Evolutionary conservation across 2,329 filamentous ascomycete species (phyloP).

Genomic region (Talaromyces atroroseus): DNA sequence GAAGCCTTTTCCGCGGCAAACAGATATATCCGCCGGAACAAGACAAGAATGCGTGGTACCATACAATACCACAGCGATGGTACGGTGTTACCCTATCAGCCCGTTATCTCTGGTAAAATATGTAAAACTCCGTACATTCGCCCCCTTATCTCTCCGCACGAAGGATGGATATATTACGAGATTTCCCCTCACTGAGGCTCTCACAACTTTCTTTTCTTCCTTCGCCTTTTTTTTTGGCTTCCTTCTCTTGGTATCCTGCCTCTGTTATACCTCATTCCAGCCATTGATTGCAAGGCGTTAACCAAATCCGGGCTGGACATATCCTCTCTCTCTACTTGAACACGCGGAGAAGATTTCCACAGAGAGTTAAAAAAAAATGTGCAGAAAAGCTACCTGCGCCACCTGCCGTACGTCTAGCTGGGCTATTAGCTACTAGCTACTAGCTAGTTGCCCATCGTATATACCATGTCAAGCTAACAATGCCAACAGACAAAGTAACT

Average conservation of each 20-base stretch:
- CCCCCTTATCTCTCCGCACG: neutral
- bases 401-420: constrained; percentile 17
- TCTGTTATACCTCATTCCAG: neutral
- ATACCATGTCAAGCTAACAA: neutral
- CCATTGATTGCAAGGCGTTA: neutral
- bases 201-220: neutral
- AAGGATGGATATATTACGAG: neutral
- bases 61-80: neutral
- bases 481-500: constrained; percentile 15
- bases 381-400: constrained; percentile 15
- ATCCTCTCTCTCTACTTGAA: neutral
- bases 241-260: too few species aligned
- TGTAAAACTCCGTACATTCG: neutral
- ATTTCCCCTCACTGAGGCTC: neutral
- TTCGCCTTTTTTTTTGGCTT: neutral
- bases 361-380: constrained; percentile 15
- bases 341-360: neutral
- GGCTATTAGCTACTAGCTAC: too few species aligned
- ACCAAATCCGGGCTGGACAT: neutral
- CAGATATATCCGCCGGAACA: neutral
- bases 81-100: neutral
- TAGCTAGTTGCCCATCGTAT: neutral
- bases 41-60: neutral
- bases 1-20: neutral
- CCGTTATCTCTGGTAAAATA: neutral